phyloP scores from a whole-genome alignment of 2,329 filamentous ascomycete species.

The Colletotrichum gloeosporioides region DNA sequence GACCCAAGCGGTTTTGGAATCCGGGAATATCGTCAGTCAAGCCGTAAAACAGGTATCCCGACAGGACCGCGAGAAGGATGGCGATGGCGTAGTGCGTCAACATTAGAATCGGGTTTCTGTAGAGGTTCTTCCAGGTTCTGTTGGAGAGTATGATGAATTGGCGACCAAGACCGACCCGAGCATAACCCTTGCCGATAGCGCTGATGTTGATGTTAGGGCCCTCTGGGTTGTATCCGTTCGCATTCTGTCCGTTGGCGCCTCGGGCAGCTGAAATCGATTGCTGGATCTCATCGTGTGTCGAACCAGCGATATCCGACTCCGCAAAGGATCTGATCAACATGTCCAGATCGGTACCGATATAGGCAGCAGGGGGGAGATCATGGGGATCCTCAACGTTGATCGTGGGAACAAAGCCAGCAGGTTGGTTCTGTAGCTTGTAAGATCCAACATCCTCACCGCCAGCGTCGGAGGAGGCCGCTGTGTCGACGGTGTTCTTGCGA shows the following conservation, averaged over 20 bases:
- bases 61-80: conserved; percentile 91
- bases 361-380: conserved; percentile 63
- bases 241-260: conserved; percentile 69
- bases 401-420: conserved; percentile 49
- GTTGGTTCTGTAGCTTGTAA: conserved; percentile 57
- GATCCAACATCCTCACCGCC: conserved; percentile 55
- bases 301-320: conserved; percentile 76
- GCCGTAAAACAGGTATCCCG: conserved; percentile 95
- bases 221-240: conserved; percentile 54
- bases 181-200: conserved; percentile 78
- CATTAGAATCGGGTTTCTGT: conserved; percentile 98
- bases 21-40: conserved; percentile 95
- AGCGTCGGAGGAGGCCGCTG: conserved; percentile 65
- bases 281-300: conserved; percentile 79
- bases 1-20: conserved; percentile 94
- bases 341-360: conserved; percentile 79
- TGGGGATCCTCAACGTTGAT: conserved; percentile 75
- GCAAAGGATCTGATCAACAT: conserved; percentile 77
- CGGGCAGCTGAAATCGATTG: conserved; percentile 69
- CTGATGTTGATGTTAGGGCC: conserved; percentile 57
- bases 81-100: conserved; percentile 97
- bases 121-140: conserved; percentile 95
- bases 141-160: conserved; percentile 91
- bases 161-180: conserved; percentile 76
- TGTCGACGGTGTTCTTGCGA: conserved; percentile 69